Evolutionary conservation across 1,284 basidiomycete genomes (phyloP), one percentile per base, ranked within the genome.

Genomic region (Porphyrellus sp.): DNA sequence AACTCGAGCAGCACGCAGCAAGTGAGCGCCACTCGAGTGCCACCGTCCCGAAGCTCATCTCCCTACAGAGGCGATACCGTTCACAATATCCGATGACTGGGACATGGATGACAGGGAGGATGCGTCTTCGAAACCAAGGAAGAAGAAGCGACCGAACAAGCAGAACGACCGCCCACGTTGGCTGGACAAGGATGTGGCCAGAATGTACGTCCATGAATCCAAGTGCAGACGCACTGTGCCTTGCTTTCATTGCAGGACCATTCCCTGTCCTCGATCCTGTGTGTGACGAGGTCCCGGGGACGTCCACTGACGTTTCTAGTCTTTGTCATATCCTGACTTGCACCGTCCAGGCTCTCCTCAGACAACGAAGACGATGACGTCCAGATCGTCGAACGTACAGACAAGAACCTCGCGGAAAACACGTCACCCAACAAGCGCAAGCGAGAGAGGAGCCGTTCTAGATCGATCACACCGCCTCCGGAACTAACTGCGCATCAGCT

Each of bases 391-490:
- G 70, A 73, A 9, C 61, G 64, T 24, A 63, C 67, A 33, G 57
- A 64, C 53, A 58, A 54, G 27, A 57, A 56, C 48, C 58, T 59
- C 46, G 35, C 47, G 21, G 50, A 47, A 21, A 53, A 59, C 20
- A 13, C 37, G 9, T 56, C 59, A 7, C 59, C 46, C 34, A 63
- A 45, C 49, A 77, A 76, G 54, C 72, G 70, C 49, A 78, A 74
- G 69, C 77, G 72, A 53, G 71, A 56, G 18, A 76, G 81, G 30
- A 83, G 80, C 64, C 81, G 81, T 31, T 89, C 86, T 18, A 70
- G 72, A 28, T 89, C 87, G 3, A 77, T 89, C 34, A 90, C 87
- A 3, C 87, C 87, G 9, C 87, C 88, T 4, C 87, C 87, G 1
- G 73, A 72, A 21, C 63, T 89, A 15, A 70, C 81, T 1, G 61